Percentiles rank a stretch among this genome's conserved stretches.
These are phyloP conservation scores for Pleurotus ostreatus DNA, from an alignment of 768 basidiomycete species.

Conservation along the genomic window DNA sequence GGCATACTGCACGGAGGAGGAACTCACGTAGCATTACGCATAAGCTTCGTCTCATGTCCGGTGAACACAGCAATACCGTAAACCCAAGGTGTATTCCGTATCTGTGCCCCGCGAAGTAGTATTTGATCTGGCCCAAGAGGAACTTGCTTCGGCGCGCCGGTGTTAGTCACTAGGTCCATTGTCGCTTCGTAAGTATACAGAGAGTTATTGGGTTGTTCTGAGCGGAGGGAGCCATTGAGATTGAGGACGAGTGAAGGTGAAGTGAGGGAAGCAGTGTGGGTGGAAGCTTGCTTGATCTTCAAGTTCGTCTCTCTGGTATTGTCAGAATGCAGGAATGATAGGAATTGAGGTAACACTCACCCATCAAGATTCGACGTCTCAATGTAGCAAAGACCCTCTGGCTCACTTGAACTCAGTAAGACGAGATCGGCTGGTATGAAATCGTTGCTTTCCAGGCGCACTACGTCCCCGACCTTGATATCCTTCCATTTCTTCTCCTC, in stretches of 20 bases:
- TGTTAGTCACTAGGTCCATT: constrained; percentile 54
- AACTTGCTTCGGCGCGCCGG: constrained; percentile 69
- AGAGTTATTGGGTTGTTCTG: constrained; percentile 97
- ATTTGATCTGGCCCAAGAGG: constrained; percentile 95
- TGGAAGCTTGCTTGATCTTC: constrained; percentile 95
- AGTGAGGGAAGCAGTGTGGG: constrained; percentile 74
- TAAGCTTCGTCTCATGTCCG: constrained; percentile 97
- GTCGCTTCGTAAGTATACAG: constrained; percentile 94
- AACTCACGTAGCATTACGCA: constrained; percentile 95
- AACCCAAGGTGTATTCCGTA: constrained; percentile 95
- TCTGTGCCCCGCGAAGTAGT: constrained; percentile 88
- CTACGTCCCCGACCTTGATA: constrained; percentile 86
- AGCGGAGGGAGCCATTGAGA: constrained; percentile 81
- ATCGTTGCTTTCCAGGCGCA: constrained; percentile 86
- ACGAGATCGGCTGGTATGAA: constrained; percentile 96
- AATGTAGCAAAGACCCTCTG: constrained; percentile 95
- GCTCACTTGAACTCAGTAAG: constrained; percentile 85
- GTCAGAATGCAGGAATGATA: constrained; percentile 6
- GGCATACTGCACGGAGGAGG: background rate
- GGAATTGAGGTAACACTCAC: constrained; percentile 36
- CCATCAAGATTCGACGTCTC: constrained; percentile 98
- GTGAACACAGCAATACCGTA: constrained; percentile 94
- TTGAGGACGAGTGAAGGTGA: constrained; percentile 70
- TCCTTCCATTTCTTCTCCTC: constrained; percentile 81
- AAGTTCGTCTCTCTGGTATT: constrained; percentile 85